Evolutionary conservation across 345 rosid genomes (phyloP).

Genomic region (Pistacia vera): DNA sequence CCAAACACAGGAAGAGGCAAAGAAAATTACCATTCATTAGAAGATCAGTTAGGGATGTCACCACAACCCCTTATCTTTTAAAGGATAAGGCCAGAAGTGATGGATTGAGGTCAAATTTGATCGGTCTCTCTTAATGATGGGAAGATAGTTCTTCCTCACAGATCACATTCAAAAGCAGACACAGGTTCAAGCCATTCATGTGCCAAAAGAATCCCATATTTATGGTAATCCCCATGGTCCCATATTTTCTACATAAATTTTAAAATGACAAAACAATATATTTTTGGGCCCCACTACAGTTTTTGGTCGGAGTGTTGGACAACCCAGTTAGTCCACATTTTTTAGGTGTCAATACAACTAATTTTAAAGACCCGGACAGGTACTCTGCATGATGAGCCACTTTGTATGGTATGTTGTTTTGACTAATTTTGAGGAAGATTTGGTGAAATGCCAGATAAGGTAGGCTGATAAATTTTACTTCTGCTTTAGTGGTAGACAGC

Average conservation of each 20-base stretch:
- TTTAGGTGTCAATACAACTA: too few species aligned
- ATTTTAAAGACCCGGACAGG: too few species aligned
- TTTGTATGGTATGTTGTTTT: not conserved
- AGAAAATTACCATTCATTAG: not conserved
- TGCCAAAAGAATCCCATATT: not conserved
- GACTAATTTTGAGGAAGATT: not conserved
- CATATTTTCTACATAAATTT: too few species aligned
- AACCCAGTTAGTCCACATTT: too few species aligned
- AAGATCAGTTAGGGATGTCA: not conserved
- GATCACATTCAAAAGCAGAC: not conserved
- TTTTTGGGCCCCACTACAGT: too few species aligned
- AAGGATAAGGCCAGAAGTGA: not conserved
- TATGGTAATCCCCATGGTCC: not conserved
- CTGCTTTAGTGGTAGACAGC: not conserved
- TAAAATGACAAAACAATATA: too few species aligned
- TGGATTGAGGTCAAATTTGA: not conserved
- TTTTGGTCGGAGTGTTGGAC: too few species aligned
- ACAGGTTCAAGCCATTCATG: not conserved
- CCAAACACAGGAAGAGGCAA: conserved; percentile 41
- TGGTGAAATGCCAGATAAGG: not conserved
- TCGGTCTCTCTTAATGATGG: not conserved
- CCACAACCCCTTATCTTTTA: not conserved
- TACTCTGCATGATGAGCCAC: not conserved
- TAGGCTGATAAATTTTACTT: not conserved
- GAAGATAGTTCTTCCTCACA: not conserved